Conservation (phyloP, 352 stramenopile species). For the Phytophthora aleatoria region DNA sequence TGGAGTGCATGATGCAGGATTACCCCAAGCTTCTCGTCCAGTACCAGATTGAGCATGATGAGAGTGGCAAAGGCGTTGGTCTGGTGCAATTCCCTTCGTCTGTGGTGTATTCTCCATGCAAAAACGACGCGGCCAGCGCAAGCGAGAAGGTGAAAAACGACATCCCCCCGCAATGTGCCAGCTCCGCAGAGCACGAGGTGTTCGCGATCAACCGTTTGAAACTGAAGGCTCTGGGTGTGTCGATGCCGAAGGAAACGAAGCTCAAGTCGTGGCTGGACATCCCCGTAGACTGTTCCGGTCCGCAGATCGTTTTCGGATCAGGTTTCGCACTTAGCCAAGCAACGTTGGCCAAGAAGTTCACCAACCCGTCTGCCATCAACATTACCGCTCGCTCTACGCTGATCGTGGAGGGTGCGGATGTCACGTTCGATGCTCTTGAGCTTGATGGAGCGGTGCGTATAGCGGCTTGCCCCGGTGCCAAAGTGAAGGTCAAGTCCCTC, state of each 20-base stretch:
- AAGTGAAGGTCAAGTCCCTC: slow-evolving; percentile 48
- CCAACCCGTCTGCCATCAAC: slow-evolving; percentile 26
- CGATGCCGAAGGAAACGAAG: slow-evolving; percentile 21
- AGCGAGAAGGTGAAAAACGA: slow-evolving; percentile 53
- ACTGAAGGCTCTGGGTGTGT: slow-evolving; percentile 35
- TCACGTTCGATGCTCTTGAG: slow-evolving; percentile 47
- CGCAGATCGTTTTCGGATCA: slow-evolving; percentile 53
- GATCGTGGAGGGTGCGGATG: slow-evolving; percentile 46
- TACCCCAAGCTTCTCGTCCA: slow-evolving; percentile 68
- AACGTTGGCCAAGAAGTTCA: slow-evolving; percentile 40
- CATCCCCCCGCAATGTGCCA: slow-evolving; percentile 66
- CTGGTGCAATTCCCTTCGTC: slow-evolving; percentile 59
- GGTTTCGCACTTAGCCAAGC: slow-evolving; percentile 44
- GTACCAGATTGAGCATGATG: slow-evolving; percentile 27
- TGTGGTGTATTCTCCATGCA: slow-evolving; percentile 78
- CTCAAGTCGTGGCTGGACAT: slow-evolving; percentile 53
- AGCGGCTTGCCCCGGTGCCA: slow-evolving; percentile 45
- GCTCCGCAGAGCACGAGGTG: slow-evolving; percentile 69
- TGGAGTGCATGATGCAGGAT: slow-evolving; percentile 86
- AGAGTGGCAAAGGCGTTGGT: slow-evolving; percentile 33
- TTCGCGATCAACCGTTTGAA: slow-evolving; percentile 56
- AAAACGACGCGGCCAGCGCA: slow-evolving; percentile 68
- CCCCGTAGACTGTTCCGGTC: slow-evolving; percentile 43
- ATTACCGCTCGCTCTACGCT: slow-evolving; percentile 61
- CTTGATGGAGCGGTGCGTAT: slow-evolving; percentile 63